Base-by-base conservation (phyloP, 106 monocot genomes). In the Chionographis japonica region DNA sequence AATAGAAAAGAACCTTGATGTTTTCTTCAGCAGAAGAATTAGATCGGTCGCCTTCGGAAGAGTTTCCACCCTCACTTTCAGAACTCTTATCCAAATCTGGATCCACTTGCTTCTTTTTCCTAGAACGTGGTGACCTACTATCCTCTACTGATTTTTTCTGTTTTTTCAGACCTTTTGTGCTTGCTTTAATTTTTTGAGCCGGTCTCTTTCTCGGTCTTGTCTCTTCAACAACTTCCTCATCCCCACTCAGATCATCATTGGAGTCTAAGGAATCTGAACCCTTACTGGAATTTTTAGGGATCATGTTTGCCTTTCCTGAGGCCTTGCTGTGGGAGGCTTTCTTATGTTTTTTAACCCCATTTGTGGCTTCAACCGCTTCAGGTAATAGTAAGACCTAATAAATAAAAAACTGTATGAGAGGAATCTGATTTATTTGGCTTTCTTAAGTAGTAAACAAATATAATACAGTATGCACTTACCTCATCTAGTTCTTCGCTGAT, bases 401-500 rank as follows among this genome's bases (percentile, higher is more conserved):
- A 27, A 75, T 56, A 60, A 7, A 52, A 38, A 62, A 9, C 12
- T 20, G 59, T 66, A 54, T 58, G 46, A 52, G 7, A 20, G 15
- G 64, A 62, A 37, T 7, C 43, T 41, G 12, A 75, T 72, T 65
- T 35, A 52, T 20, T 39, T 50, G 57, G 43, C 37, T 58, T 37
- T 13, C 11, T 40, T 16, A 49, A 50, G 37, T 37, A 57, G 54
- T 37, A 17, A 50, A 27, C 27, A 59, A 8, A 37, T 13, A 58
- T 27, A 18, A 13, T 37, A 20, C 60, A 12, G 12, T 40, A 50
- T 15, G n/a, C 3, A 52, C 40, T 65, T 52, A 92, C 92, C 76
- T 77, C 75, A 58, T 97, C 86, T 66, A 98, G 38, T 70, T 87
- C 70, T 51, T 62, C 62, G 41, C 79, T 85, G 57, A 98, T 90